Evolutionary conservation across 768 basidiomycete genomes (phyloP).

Genomic region (Amyloporia xantha): DNA sequence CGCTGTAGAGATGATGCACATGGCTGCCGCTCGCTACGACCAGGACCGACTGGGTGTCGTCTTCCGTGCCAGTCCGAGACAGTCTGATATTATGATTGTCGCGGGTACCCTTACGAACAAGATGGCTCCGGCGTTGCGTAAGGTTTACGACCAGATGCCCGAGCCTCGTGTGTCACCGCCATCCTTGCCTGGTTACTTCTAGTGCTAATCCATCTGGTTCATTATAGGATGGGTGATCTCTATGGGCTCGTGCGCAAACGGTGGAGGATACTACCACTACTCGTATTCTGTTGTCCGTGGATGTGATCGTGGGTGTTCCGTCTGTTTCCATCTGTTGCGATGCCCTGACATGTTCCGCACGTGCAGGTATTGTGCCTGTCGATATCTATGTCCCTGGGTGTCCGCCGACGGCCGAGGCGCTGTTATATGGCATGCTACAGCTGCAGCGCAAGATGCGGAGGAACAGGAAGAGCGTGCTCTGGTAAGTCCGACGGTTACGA

Average conservation of each 20-base stretch:
- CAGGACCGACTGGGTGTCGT: slow-evolving; percentile 96
- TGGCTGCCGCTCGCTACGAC: slow-evolving; percentile 98
- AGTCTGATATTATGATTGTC: slow-evolving; percentile 98
- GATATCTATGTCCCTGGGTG: slow-evolving; percentile 98
- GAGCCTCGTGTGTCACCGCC: slow-evolving; percentile 65
- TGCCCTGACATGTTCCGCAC: neutral
- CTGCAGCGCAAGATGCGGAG: slow-evolving; percentile 94
- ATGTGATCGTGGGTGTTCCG: slow-evolving; percentile 75
- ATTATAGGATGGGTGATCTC: slow-evolving; percentile 91
- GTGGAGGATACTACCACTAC: slow-evolving; percentile 96
- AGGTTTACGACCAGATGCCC: slow-evolving; percentile 98
- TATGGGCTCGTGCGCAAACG: slow-evolving; percentile 99
- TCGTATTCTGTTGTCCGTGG: slow-evolving; percentile 98
- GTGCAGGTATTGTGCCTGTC: slow-evolving; percentile 87
- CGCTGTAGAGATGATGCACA: slow-evolving; percentile 99
- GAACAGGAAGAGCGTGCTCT: slow-evolving; percentile 79
- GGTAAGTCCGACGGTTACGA: slow-evolving; percentile 40
- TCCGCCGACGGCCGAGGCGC: slow-evolving; percentile 92
- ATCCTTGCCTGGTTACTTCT: neutral
- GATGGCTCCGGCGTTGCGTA: slow-evolving; percentile 97
- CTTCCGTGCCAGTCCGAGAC: slow-evolving; percentile 97
- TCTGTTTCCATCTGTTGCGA: neutral
- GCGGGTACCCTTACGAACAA: slow-evolving; percentile 99
- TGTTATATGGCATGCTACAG: slow-evolving; percentile 95
- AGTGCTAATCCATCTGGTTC: neutral